Percentiles rank a stretch among this genome's conserved stretches.
Evolutionary conservation across 495 filamentous ascomycete species (phyloP).

Genomic region (Penicillium lagena): DNA sequence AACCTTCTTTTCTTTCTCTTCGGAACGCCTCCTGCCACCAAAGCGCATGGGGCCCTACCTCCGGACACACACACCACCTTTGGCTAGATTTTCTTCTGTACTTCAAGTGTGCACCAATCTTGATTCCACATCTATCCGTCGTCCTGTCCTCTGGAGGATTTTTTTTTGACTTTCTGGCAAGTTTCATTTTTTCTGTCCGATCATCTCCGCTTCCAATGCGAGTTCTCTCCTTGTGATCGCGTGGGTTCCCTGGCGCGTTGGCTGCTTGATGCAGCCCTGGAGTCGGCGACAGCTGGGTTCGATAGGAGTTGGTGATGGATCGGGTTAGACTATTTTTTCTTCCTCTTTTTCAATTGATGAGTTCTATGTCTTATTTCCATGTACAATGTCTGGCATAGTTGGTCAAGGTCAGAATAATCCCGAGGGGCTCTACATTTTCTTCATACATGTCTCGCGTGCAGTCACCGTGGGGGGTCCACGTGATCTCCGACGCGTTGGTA

Average conservation of each 20-base stretch:
- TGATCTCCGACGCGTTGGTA: constrained; percentile 23
- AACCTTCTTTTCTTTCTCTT: constrained; percentile 7
- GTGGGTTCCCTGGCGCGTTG: too few relatives aligned
- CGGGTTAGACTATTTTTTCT: too few relatives aligned
- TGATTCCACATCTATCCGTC: constrained; percentile 5
- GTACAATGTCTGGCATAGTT: too few relatives aligned
- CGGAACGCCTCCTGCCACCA: neutral
- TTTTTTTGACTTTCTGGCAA: constrained; percentile 1
- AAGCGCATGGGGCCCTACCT: too few relatives aligned
- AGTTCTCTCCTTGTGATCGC: too few relatives aligned
- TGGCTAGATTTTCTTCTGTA: constrained; percentile 17
- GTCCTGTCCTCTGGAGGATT: neutral
- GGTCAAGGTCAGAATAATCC: too few relatives aligned
- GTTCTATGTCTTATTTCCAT: neutral
- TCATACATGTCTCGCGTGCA: constrained; percentile 9
- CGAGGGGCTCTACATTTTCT: too few relatives aligned
- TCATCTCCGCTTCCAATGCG: neutral
- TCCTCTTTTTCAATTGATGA: neutral
- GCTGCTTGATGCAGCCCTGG: too few relatives aligned
- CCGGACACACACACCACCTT: neutral
- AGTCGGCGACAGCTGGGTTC: too few relatives aligned
- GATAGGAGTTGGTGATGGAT: too few relatives aligned
- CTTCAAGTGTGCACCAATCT: constrained; percentile 14
- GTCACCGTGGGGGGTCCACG: constrained; percentile 10
- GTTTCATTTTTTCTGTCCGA: neutral